These are phyloP conservation scores for Triticum turgidum DNA, from an alignment of 176 grass and related monocot species.

Conservation along the genomic window DNA sequence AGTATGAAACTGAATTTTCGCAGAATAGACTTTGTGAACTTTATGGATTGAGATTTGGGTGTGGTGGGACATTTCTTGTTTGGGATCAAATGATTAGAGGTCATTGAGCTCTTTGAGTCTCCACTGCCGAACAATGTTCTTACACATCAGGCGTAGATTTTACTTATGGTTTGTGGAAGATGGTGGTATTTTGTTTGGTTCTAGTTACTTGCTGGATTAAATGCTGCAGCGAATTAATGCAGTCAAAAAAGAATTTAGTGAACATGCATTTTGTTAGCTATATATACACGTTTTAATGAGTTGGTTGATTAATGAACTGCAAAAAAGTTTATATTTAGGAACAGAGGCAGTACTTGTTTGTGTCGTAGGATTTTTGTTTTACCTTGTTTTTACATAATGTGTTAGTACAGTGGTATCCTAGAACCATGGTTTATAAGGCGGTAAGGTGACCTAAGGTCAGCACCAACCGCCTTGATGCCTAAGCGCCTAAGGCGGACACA, in stretches of 20 bases:
- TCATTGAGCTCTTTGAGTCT: background rate
- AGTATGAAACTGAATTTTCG: background rate
- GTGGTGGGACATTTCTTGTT: background rate
- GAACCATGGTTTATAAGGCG: too few relatives aligned
- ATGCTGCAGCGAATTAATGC: background rate
- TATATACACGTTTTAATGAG: background rate
- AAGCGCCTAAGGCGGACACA: too few relatives aligned
- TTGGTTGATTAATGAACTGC: background rate
- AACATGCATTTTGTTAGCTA: too few relatives aligned
- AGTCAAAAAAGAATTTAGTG: background rate
- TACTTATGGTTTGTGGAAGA: background rate
- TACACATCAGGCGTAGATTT: background rate
- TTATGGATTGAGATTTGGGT: background rate
- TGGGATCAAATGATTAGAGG: constrained; percentile 2
- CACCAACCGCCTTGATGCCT: too few relatives aligned
- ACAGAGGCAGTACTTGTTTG: background rate
- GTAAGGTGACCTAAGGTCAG: too few relatives aligned
- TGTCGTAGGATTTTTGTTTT: background rate
- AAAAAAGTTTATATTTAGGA: too few relatives aligned
- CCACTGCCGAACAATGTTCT: background rate
- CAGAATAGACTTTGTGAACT: background rate
- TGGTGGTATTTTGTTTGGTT: background rate
- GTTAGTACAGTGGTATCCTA: too few relatives aligned
- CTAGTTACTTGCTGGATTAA: background rate
- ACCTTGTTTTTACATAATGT: background rate